phyloP scores from a whole-genome alignment of 768 basidiomycete genomes.

The Hypholoma fasciculare region DNA sequence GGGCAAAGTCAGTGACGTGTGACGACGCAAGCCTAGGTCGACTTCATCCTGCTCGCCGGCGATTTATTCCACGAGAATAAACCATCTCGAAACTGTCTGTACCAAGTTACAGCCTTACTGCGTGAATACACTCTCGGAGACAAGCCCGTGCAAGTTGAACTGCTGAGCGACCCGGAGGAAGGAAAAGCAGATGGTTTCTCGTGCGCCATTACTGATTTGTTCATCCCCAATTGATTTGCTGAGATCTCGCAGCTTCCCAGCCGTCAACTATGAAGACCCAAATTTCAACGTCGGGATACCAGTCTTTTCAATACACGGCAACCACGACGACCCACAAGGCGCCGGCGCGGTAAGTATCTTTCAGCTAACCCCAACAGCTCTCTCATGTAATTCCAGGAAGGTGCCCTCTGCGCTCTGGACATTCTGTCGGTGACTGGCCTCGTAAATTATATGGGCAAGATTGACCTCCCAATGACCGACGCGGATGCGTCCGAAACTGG shows the following conservation, averaged over 20 bases:
- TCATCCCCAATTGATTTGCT: background rate
- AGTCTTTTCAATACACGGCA: constrained; percentile 98
- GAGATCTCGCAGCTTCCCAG: constrained; percentile 74
- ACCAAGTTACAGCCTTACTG: constrained; percentile 85
- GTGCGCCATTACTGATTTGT: constrained; percentile 45
- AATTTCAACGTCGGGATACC: constrained; percentile 97
- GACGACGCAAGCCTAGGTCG: constrained; percentile 60
- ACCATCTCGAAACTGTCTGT: constrained; percentile 87
- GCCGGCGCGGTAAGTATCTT: constrained; percentile 71
- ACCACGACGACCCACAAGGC: constrained; percentile 99
- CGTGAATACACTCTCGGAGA: constrained; percentile 90
- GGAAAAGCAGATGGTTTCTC: constrained; percentile 83
- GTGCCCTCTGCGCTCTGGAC: constrained; percentile 94
- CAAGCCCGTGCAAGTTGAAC: constrained; percentile 86
- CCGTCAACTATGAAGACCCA: constrained; percentile 94
- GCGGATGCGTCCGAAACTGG: constrained; percentile 66
- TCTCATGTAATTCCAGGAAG: constrained; percentile 58
- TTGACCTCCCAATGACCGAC: constrained; percentile 78
- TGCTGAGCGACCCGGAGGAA: constrained; percentile 90
- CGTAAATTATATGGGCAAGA: constrained; percentile 97
- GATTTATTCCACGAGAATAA: constrained; percentile 99
- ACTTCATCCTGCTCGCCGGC: constrained; percentile 92
- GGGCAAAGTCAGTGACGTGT: constrained; percentile 2
- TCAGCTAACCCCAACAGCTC: background rate
- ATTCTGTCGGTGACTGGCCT: constrained; percentile 92